Base-by-base conservation (phyloP, 2,329 filamentous ascomycete species). In the Escovopsis sp. region DNA sequence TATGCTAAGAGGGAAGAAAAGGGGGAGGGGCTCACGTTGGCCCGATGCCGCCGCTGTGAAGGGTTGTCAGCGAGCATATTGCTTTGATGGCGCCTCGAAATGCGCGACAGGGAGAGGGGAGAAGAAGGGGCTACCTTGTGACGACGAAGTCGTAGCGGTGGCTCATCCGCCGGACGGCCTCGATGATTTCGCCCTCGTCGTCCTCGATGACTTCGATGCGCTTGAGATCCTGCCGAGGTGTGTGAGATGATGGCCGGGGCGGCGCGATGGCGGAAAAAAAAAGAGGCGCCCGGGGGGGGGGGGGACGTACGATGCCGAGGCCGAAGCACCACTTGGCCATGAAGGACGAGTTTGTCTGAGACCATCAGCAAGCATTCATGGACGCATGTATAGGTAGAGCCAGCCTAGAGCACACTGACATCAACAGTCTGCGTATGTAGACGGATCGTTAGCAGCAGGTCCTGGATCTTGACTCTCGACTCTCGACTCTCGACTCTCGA, bases 201-300 rank as follows among this genome's bases (percentile, higher is more conserved):
- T 98, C 91, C 47, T 85, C 82, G 54, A 96, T 91, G 45, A 95
- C 88, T 60, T 96, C 91, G 43, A 96, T 71, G 38, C 87, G 74
- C 62, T 89, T 91, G 50, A 98, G 66, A 48, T 77, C 68, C 75
- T 80, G 36, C 11, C 6, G 10, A 15, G 26, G 12, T 4, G 5
- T 30, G 10, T 4, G 33, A 7, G n/a, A n/a, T n/a, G 26, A 28
- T n/a, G 32, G 40, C 10, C 11, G 32, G 8, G 8, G 37, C 3
- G 11, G 7, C n/a, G n/a, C n/a, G n/a, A n/a, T n/a, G n/a, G n/a
- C n/a, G n/a, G n/a, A n/a, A n/a, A n/a, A n/a, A n/a, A n/a, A n/a
- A n/a, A n/a, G n/a, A n/a, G n/a, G n/a, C n/a, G n/a, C n/a, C n/a
- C n/a, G n/a, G n/a, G n/a, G n/a, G n/a, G 12, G 4, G 12, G 26